A percentile compares a stretch with the other conserved stretches of the same genome.
These are phyloP conservation scores for Xylariales sp. DNA, from an alignment of 2,329 filamentous ascomycete species.

Conservation along the genomic window DNA sequence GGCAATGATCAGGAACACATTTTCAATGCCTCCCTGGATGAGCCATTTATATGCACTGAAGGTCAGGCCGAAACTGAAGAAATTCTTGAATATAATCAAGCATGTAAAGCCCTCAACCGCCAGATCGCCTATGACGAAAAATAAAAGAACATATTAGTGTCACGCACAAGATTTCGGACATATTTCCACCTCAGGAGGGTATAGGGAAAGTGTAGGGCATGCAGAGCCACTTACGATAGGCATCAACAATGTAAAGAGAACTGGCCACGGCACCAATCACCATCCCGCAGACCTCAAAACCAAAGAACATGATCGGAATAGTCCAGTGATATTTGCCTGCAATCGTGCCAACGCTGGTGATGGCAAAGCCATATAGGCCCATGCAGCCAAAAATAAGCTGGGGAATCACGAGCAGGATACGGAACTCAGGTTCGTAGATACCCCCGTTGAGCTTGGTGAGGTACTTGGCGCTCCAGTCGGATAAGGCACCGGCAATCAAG, in stretches of 20 bases:
- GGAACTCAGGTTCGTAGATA: constrained; percentile 87
- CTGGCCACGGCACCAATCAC: constrained; percentile 84
- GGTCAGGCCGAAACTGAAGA: constrained; percentile 84
- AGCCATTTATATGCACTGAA: constrained; percentile 86
- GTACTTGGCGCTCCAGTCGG: constrained; percentile 66
- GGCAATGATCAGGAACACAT: constrained; percentile 64
- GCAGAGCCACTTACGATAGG: constrained; percentile 76
- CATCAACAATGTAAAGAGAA: constrained; percentile 87
- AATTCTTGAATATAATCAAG: constrained; percentile 89
- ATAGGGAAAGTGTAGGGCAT: no score
- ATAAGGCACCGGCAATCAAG: constrained; percentile 64
- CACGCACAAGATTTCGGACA: no score
- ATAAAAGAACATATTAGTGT: constrained; percentile 2
- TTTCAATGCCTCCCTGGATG: constrained; percentile 54
- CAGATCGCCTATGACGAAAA: constrained; percentile 56
- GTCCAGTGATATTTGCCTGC: constrained; percentile 60
- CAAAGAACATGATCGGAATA: constrained; percentile 77
- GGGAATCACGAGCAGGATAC: constrained; percentile 76
- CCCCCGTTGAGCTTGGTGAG: constrained; percentile 74
- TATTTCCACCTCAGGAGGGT: no score
- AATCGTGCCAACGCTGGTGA: constrained; percentile 60
- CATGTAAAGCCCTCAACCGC: constrained; percentile 86
- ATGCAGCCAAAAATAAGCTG: constrained; percentile 74
- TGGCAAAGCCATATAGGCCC: constrained; percentile 81
- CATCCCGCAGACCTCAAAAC: constrained; percentile 81